Conservation (phyloP, 192 early-diverging fungal species). For the Lunasporangiospora selenospora region DNA sequence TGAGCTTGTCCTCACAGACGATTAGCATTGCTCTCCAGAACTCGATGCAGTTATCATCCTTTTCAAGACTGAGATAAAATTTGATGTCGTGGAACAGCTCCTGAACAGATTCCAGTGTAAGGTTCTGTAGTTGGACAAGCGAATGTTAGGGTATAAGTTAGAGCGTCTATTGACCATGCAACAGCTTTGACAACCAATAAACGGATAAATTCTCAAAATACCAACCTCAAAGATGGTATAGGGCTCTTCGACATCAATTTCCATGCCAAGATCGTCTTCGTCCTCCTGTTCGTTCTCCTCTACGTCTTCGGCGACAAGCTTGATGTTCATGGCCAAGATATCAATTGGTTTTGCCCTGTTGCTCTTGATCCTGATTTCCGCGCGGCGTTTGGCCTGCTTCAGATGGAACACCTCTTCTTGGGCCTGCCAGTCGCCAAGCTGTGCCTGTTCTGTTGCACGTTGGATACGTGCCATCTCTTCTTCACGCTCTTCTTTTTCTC, state of each 20-base stretch:
- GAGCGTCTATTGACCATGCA: neutral
- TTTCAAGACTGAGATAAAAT: constrained; percentile 87
- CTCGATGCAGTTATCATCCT: constrained; percentile 69
- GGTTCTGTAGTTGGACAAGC: constrained; percentile 52
- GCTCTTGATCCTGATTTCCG: constrained; percentile 91
- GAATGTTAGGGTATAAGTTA: neutral
- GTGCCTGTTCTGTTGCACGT: constrained; percentile 84
- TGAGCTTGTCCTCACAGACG: constrained; percentile 76
- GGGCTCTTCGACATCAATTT: constrained; percentile 90
- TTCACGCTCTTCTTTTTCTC: constrained; percentile 80
- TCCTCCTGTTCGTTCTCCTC: constrained; percentile 75
- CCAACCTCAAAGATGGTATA: constrained; percentile 76
- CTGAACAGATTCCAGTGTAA: constrained; percentile 69
- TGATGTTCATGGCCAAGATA: constrained; percentile 89
- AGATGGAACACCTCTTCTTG: constrained; percentile 94
- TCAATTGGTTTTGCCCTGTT: constrained; percentile 92
- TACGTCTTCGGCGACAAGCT: constrained; percentile 74
- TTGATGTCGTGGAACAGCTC: constrained; percentile 90
- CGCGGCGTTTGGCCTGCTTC: constrained; percentile 87
- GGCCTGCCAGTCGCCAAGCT: constrained; percentile 95
- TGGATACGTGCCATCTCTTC: constrained; percentile 77
- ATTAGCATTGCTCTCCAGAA: constrained; percentile 92
- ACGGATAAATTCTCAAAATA: neutral
- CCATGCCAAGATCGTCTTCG: constrained; percentile 62
- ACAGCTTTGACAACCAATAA: neutral